phyloP scores from a whole-genome alignment of 2,329 filamentous ascomycete genomes.

The Cercospora zeina region DNA sequence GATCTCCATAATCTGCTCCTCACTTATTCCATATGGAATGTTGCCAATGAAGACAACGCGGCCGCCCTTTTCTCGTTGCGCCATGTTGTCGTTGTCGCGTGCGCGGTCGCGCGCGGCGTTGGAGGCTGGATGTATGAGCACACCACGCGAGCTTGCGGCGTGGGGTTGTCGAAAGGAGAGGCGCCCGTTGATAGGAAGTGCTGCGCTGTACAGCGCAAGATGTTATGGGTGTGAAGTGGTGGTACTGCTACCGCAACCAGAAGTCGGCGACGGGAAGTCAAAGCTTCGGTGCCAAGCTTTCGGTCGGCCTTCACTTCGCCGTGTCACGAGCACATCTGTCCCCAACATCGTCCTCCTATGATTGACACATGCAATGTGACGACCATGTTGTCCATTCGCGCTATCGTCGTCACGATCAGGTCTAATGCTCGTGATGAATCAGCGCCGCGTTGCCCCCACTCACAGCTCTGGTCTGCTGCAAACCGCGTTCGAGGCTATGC shows the following conservation, averaged over 20 bases:
- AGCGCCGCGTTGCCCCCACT: not conserved
- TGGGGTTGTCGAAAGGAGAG: not conserved
- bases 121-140: not conserved
- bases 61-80: slow-evolving; percentile 64
- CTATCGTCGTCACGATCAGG: not conserved
- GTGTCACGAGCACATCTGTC: not conserved
- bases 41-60: slow-evolving; percentile 83
- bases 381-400: not conserved
- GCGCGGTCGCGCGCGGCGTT: slow-evolving; percentile 45
- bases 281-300: not conserved
- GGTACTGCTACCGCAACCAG: not conserved
- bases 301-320: not conserved
- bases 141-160: not conserved
- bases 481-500: not conserved
- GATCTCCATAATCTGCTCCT: slow-evolving; percentile 93
- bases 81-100: slow-evolving; percentile 29
- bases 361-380: not conserved
- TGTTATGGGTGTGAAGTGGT: not conserved
- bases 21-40: slow-evolving; percentile 86
- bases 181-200: not conserved
- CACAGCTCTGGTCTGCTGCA: not conserved
- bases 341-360: not conserved
- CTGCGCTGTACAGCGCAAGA: not conserved
- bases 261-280: not conserved
- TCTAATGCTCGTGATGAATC: not conserved